Evolutionary conservation across 2,329 filamentous ascomycete genomes (phyloP), one percentile per base, ranked within the genome.

Genomic region (Phoma sp.): DNA sequence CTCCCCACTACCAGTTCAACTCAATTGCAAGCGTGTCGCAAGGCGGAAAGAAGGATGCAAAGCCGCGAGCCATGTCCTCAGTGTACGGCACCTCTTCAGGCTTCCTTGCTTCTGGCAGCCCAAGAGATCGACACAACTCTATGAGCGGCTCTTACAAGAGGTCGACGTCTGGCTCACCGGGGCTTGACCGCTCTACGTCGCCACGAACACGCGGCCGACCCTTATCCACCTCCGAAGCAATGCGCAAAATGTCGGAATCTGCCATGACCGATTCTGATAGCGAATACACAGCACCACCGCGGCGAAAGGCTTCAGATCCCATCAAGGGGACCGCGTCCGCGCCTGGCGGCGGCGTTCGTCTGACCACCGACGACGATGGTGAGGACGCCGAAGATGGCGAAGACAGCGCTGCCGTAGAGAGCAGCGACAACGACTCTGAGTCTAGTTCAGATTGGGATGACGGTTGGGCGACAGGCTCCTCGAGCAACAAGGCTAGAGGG

Each of bases 401-500:
- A 53, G 81, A 89, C 48, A 77, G 78, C 34, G 78, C 86, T 45
- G 78, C 79, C 2, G 85, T 88, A 30, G 85, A 87, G 61, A 88
- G 83, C 47, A 91, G 87, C 65, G 88, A 91, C 11, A 89, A 91
- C 29, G 76, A 70, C 32, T 72, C 72, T 12, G 71, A 72, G n/a
- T 78, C 81, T 3, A 80, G 77, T 56, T 90, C 88, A 1, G 88
- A 87, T 36, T 68, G 65, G 65, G 90, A 91, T 38, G 89, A 92
- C 57, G 82, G 84, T 46, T 77, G 74, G 63, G 67, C 66, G 26
- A 47, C 47, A 21, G 42, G 52, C 15, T 40, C 52, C 14, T 39
- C 54, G 25, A 72, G 73, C 43, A 67, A 74, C 48, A 73, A 74
- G 48, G 55, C 72, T 43, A 67, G 77, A 53, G 76, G 78, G 59